Evolutionary conservation across 495 filamentous ascomycete genomes (phyloP), one percentile per base, ranked within the genome.

Genomic region (Penicillium longicatenatum): DNA sequence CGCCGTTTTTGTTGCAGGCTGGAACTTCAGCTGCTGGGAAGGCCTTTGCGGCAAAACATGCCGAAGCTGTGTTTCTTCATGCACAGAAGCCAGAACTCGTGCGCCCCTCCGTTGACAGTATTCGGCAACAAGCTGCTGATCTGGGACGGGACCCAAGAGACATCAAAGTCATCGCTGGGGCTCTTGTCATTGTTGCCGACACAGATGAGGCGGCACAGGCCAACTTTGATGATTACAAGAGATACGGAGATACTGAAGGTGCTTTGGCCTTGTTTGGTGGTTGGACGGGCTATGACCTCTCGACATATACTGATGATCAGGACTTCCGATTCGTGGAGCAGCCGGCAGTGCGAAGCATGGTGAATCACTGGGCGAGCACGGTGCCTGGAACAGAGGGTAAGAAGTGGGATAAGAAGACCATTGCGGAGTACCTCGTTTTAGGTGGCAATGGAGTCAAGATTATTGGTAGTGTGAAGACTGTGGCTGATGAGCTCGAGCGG

Each of bases 1-100:
- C 86, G n/a, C 87, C 87, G 8, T 74, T 90, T 33, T 56, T 89
- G 6, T 66, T 88, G 17, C 86, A 89, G 65, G 86, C 86, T 14
- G 86, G 85, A 2, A 84, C 84, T 0, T 87, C 84, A 5, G 71
- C 73, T 19, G 80, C 85, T 0, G 86, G 86, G 0, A 86, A 84
- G 65, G 75, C 61, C 0, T 90, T 90, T 51, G 87, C 84, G 1
- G 84, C 83, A 0, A 82, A 86, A 60, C 84, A 83, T 60, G 79
- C 77, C 8, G 80, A 83, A 51, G 80, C 78, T 8, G 78, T 82
- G 20, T 81, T 82, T 59, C 57, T 83, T n/a, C 71, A 75, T 21
- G 79, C 75, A 0, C 79, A 82, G 60, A 73, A 70, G 31, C 78
- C 80, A 0, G 73, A 79, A 60, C 66, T 77, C 9, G 70, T 77